Evolutionary conservation across 192 early-diverging fungal species (phyloP).

Genomic region (Gigaspora rosea): DNA sequence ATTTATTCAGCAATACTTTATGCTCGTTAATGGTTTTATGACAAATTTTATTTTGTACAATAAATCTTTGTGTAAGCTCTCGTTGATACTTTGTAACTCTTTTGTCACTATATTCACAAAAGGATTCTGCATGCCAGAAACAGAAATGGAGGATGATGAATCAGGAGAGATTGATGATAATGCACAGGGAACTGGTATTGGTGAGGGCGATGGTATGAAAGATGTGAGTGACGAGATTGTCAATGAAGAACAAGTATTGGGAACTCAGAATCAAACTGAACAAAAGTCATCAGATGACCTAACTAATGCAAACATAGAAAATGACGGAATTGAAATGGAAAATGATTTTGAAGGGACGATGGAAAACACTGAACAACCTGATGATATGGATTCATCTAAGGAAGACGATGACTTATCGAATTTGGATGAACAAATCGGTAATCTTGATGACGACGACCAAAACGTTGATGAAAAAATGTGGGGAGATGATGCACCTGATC

Average conservation of each 20-base stretch:
- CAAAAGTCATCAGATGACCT: conserved; percentile 52
- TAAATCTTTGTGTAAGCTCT: conserved; percentile 70
- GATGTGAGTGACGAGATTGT: conserved; percentile 98
- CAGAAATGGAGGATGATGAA: conserved; percentile 61
- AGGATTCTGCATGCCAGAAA: conserved; percentile 86
- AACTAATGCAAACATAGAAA: conserved; percentile 60
- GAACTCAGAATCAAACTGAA: conserved; percentile 74
- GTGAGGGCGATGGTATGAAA: conserved; percentile 91
- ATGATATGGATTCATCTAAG: conserved; percentile 63
- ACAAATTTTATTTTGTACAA: conserved; percentile 62
- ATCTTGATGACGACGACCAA: conserved; percentile 83
- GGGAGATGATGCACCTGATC: conserved; percentile 77
- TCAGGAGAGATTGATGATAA: conserved; percentile 58
- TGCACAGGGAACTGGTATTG: conserved; percentile 80
- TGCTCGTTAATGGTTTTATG: conserved; percentile 60
- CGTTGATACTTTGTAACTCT: conserved; percentile 68
- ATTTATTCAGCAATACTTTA: conserved; percentile 65
- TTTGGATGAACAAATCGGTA: conserved; percentile 87
- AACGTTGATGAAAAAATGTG: conserved; percentile 98
- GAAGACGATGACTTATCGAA: conserved; percentile 76
- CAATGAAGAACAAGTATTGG: conserved; percentile 94
- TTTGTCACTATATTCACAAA: conserved; percentile 74
- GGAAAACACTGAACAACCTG: conserved; percentile 81
- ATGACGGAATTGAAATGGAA: conserved; percentile 95
- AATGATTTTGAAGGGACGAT: conserved; percentile 92